Percentiles rank a stretch among this genome's conserved stretches.
Conservation (phyloP, 805 yeast species). For the Wickerhamomyces queroliae region DNA sequence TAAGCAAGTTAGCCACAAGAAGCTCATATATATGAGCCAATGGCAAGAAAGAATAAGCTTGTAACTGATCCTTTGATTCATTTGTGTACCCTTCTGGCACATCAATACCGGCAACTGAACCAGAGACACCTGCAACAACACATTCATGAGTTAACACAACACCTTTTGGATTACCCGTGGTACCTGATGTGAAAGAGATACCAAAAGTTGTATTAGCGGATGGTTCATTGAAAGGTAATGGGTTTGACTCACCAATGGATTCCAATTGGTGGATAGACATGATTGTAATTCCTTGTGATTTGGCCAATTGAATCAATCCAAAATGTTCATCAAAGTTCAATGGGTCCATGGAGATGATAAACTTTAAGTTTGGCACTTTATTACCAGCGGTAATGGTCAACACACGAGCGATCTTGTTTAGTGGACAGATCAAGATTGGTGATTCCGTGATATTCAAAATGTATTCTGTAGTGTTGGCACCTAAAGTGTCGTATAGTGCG, state of each 20-base stretch:
- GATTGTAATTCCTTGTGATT: conserved; percentile 23
- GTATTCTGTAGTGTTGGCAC: conserved; percentile 54
- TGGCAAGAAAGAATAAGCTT: conserved; percentile 41
- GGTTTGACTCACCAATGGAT: conserved; percentile 32
- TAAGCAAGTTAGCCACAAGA: conserved; percentile 33
- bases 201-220: conserved; percentile 36
- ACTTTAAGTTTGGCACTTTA: conserved; percentile 30
- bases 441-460: conserved; percentile 54
- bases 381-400: conserved; percentile 11
- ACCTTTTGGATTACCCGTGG: conserved; percentile 59
- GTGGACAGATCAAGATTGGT: conserved; percentile 53
- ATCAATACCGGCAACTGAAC: conserved; percentile 4
- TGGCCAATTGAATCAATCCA: conserved; percentile 20
- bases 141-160: conserved; percentile 40
- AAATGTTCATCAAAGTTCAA: conserved; percentile 28
- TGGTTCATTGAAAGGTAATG: conserved; percentile 30
- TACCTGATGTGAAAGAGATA: conserved; percentile 56
- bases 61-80: conserved; percentile 19
- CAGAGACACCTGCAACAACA: conserved; percentile 32
- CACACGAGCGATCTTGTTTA: conserved; percentile 30
- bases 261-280: conserved; percentile 33
- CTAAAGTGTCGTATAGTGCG: conserved; percentile 51
- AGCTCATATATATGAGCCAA: conserved; percentile 54
- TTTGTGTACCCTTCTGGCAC: conserved; percentile 19
- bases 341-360: conserved; percentile 42